These are phyloP conservation scores for Pseudozyma pruni DNA, from an alignment of 1,284 basidiomycete species.

Conservation along the genomic window DNA sequence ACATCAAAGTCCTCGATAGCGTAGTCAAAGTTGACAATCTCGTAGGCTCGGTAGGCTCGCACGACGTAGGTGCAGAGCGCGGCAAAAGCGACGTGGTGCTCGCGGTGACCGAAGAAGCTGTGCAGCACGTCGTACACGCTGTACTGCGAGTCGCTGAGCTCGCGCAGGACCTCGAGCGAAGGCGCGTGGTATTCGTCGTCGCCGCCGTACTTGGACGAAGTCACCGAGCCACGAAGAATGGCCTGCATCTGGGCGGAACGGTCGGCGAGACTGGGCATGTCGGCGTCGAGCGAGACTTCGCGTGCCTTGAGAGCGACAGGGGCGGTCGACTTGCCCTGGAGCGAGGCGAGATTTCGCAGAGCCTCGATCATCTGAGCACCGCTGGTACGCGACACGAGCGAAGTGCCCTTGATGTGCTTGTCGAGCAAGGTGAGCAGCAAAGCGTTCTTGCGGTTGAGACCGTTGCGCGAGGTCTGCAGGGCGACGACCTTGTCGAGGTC, in stretches of 20 bases:
- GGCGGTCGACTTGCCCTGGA: conserved; percentile 72
- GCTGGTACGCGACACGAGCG: conserved; percentile 51
- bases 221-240: conserved; percentile 87
- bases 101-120: conserved; percentile 85
- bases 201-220: conserved; percentile 82
- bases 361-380: conserved; percentile 57
- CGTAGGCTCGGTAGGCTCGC: conserved; percentile 95
- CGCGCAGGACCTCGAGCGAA: conserved; percentile 84
- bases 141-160: conserved; percentile 94
- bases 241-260: conserved; percentile 92
- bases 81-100: conserved; percentile 80
- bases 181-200: conserved; percentile 75
- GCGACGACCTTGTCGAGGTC: conserved; percentile 87
- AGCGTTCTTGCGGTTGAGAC: conserved; percentile 90
- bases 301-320: conserved; percentile 85
- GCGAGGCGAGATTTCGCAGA: conserved; percentile 74
- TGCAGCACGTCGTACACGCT: conserved; percentile 97
- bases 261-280: conserved; percentile 97
- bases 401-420: conserved; percentile 68
- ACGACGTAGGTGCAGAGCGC: conserved; percentile 96
- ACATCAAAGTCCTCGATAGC: conserved; percentile 77
- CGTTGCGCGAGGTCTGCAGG: conserved; percentile 92
- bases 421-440: conserved; percentile 87
- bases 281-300: conserved; percentile 93
- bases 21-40: conserved; percentile 89